Base-by-base conservation (phyloP, 2,329 filamentous ascomycete genomes). In the Leptodontidium sp. region DNA sequence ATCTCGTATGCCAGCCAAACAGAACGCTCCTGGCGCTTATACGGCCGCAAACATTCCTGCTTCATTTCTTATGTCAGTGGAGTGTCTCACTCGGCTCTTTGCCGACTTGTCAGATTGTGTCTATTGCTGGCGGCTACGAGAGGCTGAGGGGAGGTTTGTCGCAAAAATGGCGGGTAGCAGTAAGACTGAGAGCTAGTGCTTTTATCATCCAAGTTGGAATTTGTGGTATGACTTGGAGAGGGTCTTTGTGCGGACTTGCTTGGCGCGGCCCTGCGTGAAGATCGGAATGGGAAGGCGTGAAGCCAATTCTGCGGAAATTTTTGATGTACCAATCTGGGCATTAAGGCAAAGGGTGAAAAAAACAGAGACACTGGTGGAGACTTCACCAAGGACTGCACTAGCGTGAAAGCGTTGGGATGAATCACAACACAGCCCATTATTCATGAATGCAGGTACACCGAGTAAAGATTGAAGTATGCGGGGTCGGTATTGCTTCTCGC, bases 1-100 rank as follows among this genome's bases (percentile, higher is more conserved):
- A 26, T 8, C 6, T 62, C 59, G 59, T 62, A 62, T 35, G 17
- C 9, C 45, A 62, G 59, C 59, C 59, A 61, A 17, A 50, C 17
- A n/a, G 12, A 50, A 7, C n/a, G 24, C 2, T 50, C 3, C 24
- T 62, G 14, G 15, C 59, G 59, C 59, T 50, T 62, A 62, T 29
- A n/a, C 26, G 59, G 14, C 26, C 26, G 15, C 32, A 62, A 26
- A 35, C 9, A 26, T 14, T 40, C 43, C 14, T 47, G 59, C 38
- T 35, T 32, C 15, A 49, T 6, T 17, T 50, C 59, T 49, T 58
- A 50, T 12, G 40, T 43, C 43, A 53, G 29, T 6, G 6, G 29
- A 32, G 14, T 47, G 45, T 55, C 55, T 52, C 43, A 61, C 17
- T 43, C 32, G 29, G 29, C 4, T n/a, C 17, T 40, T 40, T 45